Evolutionary conservation across 2,329 filamentous ascomycete genomes (phyloP), one percentile per base, ranked within the genome.

Genomic region (Fonsecaea nubica): DNA sequence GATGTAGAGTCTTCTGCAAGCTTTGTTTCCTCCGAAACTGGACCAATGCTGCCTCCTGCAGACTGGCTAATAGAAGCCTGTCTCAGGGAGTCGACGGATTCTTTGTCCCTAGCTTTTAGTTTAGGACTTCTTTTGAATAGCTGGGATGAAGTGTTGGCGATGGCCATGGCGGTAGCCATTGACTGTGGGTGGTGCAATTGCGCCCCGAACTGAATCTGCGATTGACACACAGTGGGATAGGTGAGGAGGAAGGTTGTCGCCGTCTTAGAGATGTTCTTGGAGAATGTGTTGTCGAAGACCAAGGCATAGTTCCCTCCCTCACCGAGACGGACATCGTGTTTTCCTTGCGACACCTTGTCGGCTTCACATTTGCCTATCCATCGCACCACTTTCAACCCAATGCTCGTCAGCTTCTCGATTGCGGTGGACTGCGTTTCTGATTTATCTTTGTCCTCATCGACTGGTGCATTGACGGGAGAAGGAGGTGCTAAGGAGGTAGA

Each of bases 211-310:
- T 80, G 79, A 4, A 79, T 77, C 50, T 80, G 79, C 10, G 80
- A 77, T 32, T 79, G 79, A 55, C 77, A 86, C 72, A 89, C 90
- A 40, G 92, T 93, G 9, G 94, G 93, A 75, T 98, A 97, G 45
- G 93, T 98, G 77, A 98, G 86, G 60, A 99, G 87, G 40, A 97
- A 93, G 75, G 99, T 92, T 7, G 94, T 98, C 21, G 93, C 93
- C 35, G 91, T 97, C 81, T 99, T 99, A 61, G 93, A 95, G 50
- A 91, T 90, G 78, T 90, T 92, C 81, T 97, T 98, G 67, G 93
- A 97, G 77, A 99, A 99, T 33, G 95, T 99, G 76, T 99, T 99
- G 86, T 99, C 95, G 76, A 99, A 97, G 36, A 98, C 92, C 68
- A 99, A 83, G 64, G 93, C 95, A 77, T 96, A 99, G 87, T 97